Conservation (phyloP, 1,284 basidiomycete species). For the Macrocystidia cucumis region DNA sequence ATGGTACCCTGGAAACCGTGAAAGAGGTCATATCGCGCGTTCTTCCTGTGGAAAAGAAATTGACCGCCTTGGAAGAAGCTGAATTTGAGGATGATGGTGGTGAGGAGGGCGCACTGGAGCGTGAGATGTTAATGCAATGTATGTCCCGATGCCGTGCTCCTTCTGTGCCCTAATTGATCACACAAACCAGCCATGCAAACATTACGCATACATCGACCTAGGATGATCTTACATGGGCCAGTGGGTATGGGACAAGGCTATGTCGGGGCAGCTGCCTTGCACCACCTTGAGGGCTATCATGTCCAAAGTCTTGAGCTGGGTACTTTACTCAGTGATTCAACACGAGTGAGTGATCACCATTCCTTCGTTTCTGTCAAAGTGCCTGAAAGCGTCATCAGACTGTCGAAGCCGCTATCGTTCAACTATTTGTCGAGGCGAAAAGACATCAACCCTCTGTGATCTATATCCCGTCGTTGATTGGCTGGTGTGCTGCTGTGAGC, state of each 20-base stretch:
- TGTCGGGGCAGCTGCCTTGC: slow-evolving; percentile 85
- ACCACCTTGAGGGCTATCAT: slow-evolving; percentile 94
- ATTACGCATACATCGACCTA: slow-evolving; percentile 84
- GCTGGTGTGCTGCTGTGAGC: slow-evolving; percentile 83
- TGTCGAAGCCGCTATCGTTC: slow-evolving; percentile 88
- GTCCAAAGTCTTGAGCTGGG: slow-evolving; percentile 92
- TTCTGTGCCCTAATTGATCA: slow-evolving; percentile 9
- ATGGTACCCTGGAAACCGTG: slow-evolving; percentile 60
- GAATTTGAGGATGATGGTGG: slow-evolving; percentile 77
- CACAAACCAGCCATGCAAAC: slow-evolving; percentile 88
- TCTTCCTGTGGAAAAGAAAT: slow-evolving; percentile 68
- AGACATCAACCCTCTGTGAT: slow-evolving; percentile 95
- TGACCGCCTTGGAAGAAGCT: slow-evolving; percentile 87
- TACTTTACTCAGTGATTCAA: slow-evolving; percentile 84
- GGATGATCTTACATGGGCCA: slow-evolving; percentile 80
- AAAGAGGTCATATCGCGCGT: slow-evolving; percentile 65
- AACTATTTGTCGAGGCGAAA: slow-evolving; percentile 97
- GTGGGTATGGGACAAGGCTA: slow-evolving; percentile 88
- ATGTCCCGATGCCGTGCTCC: slow-evolving; percentile 17
- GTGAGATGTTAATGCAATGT: slow-evolving; percentile 87
- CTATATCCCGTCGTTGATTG: slow-evolving; percentile 85
- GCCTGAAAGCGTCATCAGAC: slow-evolving; percentile 47
- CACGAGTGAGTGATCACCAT: slow-evolving; percentile 50
- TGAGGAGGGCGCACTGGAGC: slow-evolving; percentile 68
- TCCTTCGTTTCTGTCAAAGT: slow-evolving; percentile 1